Conservation (phyloP, 148 eudicot species). For the Rhododendron ferrugineum region DNA sequence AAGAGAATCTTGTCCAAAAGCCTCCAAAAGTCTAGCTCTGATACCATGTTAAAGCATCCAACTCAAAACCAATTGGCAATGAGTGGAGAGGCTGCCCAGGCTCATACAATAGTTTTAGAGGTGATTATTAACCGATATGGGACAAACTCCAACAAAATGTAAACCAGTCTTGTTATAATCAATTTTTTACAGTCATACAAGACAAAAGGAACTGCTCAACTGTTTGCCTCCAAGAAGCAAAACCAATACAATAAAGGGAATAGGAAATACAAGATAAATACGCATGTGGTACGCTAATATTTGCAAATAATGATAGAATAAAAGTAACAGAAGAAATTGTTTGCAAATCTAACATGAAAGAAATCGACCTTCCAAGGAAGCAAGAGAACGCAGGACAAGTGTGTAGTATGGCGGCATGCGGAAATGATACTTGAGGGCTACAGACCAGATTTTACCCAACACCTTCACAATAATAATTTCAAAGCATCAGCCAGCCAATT, state of each 20-base stretch:
- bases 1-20: too few relatives aligned
- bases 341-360: not conserved
- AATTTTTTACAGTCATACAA: not conserved
- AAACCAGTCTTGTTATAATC: not conserved
- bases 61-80: too few relatives aligned
- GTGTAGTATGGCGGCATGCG: constrained; percentile 95
- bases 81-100: too few relatives aligned
- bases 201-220: not conserved
- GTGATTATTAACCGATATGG: too few relatives aligned
- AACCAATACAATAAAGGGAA: not conserved
- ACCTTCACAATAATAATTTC: constrained; percentile 42
- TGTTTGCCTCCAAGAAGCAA: not conserved
- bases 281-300: not conserved
- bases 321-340: not conserved
- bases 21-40: too few relatives aligned
- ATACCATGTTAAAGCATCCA: too few relatives aligned
- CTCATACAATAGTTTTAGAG: too few relatives aligned
- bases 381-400: constrained; percentile 84
- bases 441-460: constrained; percentile 81
- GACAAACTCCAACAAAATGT: too few relatives aligned
- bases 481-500: constrained; percentile 8
- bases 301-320: not conserved
- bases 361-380: constrained; percentile 84
- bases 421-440: constrained; percentile 82
- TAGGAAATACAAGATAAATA: not conserved